Conservation (phyloP, 2,329 filamentous ascomycete genomes). For the Rachicladosporium sp. region DNA sequence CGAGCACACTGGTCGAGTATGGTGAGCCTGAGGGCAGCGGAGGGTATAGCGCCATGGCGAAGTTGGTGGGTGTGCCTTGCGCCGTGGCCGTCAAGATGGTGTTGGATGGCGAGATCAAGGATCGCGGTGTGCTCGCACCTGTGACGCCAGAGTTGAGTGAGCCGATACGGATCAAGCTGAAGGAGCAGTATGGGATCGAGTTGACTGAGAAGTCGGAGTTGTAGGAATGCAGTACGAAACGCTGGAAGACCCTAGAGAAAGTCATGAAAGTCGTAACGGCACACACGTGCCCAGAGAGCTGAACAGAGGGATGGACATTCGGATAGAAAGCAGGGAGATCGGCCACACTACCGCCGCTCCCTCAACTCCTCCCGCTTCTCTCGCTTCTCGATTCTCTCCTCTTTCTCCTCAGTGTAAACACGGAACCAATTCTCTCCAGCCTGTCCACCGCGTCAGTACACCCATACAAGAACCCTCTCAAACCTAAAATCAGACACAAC, state of each 20-base stretch:
- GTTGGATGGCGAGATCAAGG: constrained; percentile 24
- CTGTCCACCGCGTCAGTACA: too few species aligned
- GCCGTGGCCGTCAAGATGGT: constrained; percentile 51
- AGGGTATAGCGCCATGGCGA: constrained; percentile 69
- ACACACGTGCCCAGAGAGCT: too few species aligned
- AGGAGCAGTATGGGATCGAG: constrained; percentile 63
- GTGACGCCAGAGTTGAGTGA: constrained; percentile 60
- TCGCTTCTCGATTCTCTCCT: constrained; percentile 7
- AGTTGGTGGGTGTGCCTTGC: constrained; percentile 64
- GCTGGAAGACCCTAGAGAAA: too few species aligned
- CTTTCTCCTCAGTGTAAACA: constrained; percentile 11
- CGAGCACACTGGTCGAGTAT: constrained; percentile 72
- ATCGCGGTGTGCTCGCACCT: constrained; percentile 53
- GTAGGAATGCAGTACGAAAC: not conserved
- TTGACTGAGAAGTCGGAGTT: constrained; percentile 53
- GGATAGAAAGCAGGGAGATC: too few species aligned
- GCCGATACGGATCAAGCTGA: constrained; percentile 64
- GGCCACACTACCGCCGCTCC: too few species aligned
- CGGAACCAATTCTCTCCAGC: constrained; percentile 12
- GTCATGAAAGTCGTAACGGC: too few species aligned
- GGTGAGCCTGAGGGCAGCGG: constrained; percentile 55
- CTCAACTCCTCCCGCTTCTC: too few species aligned
- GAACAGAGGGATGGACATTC: too few species aligned
- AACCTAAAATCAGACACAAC: too few species aligned
- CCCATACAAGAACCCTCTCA: too few species aligned